phyloP scores from a whole-genome alignment of 495 filamentous ascomycete genomes.

The Oidiodendron maius region DNA sequence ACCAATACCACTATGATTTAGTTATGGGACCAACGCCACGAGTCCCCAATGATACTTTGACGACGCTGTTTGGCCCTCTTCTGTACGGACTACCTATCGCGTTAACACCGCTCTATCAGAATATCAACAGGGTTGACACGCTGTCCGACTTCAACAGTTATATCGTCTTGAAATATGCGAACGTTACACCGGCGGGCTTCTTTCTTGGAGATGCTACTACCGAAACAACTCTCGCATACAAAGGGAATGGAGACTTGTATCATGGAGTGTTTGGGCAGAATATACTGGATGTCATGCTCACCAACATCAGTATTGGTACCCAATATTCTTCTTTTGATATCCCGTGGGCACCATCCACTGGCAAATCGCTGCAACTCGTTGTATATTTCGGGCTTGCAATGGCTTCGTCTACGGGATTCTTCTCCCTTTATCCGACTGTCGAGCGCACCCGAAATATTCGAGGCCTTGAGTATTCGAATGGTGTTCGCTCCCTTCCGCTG shows the following conservation, averaged over 20 bases:
- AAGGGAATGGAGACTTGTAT: constrained; percentile 41
- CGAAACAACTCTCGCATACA: constrained; percentile 56
- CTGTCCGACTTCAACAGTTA: constrained; percentile 61
- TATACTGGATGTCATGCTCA: constrained; percentile 57
- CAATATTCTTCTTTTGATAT: constrained; percentile 65
- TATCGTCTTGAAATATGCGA: constrained; percentile 51
- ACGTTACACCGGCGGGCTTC: constrained; percentile 69
- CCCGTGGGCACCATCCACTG: constrained; percentile 55
- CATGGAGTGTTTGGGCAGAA: constrained; percentile 65
- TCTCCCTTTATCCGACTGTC: constrained; percentile 76
- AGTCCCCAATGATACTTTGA: constrained; percentile 35
- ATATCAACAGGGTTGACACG: constrained; percentile 50
- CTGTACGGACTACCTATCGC: constrained; percentile 25
- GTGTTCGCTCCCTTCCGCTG: constrained; percentile 62
- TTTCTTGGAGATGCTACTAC: constrained; percentile 52
- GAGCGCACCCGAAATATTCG: constrained; percentile 73
- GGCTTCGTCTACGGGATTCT: constrained; percentile 74
- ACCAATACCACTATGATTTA: constrained; percentile 38
- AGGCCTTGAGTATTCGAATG: constrained; percentile 82
- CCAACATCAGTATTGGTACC: constrained; percentile 59
- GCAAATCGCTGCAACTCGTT: constrained; percentile 70
- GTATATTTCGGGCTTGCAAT: constrained; percentile 75
- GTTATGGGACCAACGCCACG: constrained; percentile 55
- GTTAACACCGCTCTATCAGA: neutral
- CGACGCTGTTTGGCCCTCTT: constrained; percentile 35